Conservation (phyloP, 2,329 filamentous ascomycete species). For the Balansia obtecta region DNA sequence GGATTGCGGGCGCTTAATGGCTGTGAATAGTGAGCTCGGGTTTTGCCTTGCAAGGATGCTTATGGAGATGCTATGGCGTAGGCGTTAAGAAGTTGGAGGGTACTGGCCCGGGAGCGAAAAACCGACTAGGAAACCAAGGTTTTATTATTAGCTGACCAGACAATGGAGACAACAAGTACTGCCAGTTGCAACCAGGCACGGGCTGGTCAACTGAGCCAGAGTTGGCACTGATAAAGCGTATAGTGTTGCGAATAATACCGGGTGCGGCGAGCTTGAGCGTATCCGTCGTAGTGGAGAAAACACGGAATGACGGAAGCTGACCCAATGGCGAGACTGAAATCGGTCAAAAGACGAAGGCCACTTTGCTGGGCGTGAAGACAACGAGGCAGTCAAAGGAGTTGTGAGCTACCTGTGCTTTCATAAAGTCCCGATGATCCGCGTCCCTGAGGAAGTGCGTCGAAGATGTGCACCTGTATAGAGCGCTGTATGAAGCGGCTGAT, state of each 20-base stretch:
- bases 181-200: background rate
- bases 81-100: background rate
- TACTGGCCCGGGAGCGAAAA: background rate
- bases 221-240: background rate
- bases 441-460: background rate
- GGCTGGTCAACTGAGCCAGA: background rate
- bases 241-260: background rate
- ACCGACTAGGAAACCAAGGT: background rate
- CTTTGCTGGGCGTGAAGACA: background rate
- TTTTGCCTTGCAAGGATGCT: background rate
- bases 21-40: background rate
- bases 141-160: background rate
- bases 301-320: background rate
- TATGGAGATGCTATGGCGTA: slow-evolving; percentile 2
- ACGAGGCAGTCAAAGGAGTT: background rate
- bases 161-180: background rate
- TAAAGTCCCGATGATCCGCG: background rate
- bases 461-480: background rate
- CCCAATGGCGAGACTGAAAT: background rate
- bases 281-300: background rate
- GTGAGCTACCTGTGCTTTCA: background rate
- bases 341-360: background rate
- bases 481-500: background rate
- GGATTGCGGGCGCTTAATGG: background rate
- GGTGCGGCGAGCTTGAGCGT: background rate